Evolutionary conservation across 2,329 filamentous ascomycete genomes (phyloP).

Genomic region (Hypoxylon sp.): DNA sequence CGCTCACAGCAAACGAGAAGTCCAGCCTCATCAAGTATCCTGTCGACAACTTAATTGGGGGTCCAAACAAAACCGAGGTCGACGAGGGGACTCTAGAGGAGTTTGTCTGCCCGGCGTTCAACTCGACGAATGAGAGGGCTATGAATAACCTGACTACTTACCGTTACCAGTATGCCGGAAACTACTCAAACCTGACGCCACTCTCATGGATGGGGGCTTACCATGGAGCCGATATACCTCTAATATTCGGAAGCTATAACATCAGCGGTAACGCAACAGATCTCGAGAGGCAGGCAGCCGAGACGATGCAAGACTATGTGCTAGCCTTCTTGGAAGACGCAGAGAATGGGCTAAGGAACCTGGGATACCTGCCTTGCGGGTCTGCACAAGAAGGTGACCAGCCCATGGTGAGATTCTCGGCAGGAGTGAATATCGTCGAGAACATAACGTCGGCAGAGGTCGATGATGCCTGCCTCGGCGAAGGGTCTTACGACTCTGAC

Average conservation of each 20-base stretch:
- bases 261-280: constrained; percentile 37
- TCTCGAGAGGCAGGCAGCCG: constrained; percentile 32
- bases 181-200: constrained; percentile 51
- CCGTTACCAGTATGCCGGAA: constrained; percentile 52
- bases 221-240: constrained; percentile 38
- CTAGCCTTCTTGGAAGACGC: constrained; percentile 38
- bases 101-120: constrained; percentile 37
- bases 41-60: constrained; percentile 25
- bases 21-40: constrained; percentile 40
- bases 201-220: constrained; percentile 50
- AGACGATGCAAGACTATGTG: constrained; percentile 40
- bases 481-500: constrained; percentile 22
- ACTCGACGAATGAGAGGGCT: constrained; percentile 31
- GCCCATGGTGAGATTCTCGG: constrained; percentile 32
- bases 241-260: constrained; percentile 43
- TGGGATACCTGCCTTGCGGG: constrained; percentile 20
- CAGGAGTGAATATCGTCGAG: constrained; percentile 15
- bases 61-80: constrained; percentile 36
- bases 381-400: constrained; percentile 7
- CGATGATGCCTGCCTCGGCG: constrained; percentile 33
- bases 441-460: constrained; percentile 36
- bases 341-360: constrained; percentile 23
- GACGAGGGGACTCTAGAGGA: constrained; percentile 36
- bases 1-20: constrained; percentile 39
- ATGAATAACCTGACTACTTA: constrained; percentile 47